These are phyloP conservation scores for Capsella rubella DNA, from an alignment of 441 rosid genomes.

Conservation along the genomic window DNA sequence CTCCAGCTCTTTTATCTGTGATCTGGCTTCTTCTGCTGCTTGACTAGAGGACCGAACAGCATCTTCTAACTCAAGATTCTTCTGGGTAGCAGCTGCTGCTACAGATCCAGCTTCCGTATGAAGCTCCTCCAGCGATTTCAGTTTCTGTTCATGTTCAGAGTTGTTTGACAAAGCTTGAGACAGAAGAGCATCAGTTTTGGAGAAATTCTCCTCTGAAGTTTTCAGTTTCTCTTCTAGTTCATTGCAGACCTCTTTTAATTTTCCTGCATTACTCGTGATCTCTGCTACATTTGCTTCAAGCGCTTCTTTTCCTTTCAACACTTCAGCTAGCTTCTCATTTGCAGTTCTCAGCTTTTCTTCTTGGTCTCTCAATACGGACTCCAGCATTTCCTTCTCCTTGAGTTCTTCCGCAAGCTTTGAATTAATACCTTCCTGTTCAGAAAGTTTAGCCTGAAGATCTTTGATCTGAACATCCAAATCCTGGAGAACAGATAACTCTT, in stretches of 20 bases:
- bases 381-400: slow-evolving; percentile 57
- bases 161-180: slow-evolving; percentile 76
- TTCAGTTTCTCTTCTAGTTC: slow-evolving; percentile 78
- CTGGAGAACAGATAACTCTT: slow-evolving; percentile 60
- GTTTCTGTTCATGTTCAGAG: slow-evolving; percentile 75
- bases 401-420: slow-evolving; percentile 56
- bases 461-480: slow-evolving; percentile 50
- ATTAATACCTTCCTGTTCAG: slow-evolving; percentile 57
- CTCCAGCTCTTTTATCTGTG: slow-evolving; percentile 76
- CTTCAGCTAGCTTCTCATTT: slow-evolving; percentile 68
- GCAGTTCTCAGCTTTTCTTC: slow-evolving; percentile 69
- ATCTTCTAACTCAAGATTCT: slow-evolving; percentile 78
- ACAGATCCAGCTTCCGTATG: slow-evolving; percentile 64
- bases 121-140: slow-evolving; percentile 74
- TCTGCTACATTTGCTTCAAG: slow-evolving; percentile 62
- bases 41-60: slow-evolving; percentile 59
- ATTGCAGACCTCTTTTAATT: slow-evolving; percentile 53
- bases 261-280: slow-evolving; percentile 54
- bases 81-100: slow-evolving; percentile 73
- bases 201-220: slow-evolving; percentile 68
- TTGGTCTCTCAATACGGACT: slow-evolving; percentile 63
- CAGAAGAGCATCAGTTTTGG: slow-evolving; percentile 67
- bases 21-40: slow-evolving; percentile 71
- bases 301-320: slow-evolving; percentile 65
- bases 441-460: slow-evolving; percentile 51